Evolutionary conservation across 129 eudicot species (phyloP).

Genomic region (Centella asiatica): DNA sequence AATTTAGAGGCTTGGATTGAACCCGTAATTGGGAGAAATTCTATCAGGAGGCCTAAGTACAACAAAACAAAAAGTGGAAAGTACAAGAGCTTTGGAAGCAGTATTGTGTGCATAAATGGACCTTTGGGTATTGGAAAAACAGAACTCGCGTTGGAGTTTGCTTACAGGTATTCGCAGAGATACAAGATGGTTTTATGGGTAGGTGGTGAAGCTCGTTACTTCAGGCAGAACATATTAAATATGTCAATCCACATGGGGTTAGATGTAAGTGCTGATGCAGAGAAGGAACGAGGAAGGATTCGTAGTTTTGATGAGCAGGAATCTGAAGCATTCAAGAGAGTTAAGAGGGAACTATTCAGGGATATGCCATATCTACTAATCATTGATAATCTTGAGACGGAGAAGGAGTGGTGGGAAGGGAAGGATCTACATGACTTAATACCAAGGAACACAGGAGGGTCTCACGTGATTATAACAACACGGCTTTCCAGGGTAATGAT

Average conservation of each 20-base stretch:
- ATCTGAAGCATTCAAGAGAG: conserved; percentile 81
- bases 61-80: conserved; percentile 72
- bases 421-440: conserved; percentile 79
- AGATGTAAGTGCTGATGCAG: conserved; percentile 84
- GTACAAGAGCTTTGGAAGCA: conserved; percentile 43
- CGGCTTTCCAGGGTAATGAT: conserved; percentile 64
- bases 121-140: conserved; percentile 80
- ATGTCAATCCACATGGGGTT: conserved; percentile 58
- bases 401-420: conserved; percentile 97
- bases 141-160: conserved; percentile 82
- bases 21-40: conserved; percentile 48
- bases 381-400: conserved; percentile 74
- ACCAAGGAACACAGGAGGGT: conserved; percentile 75
- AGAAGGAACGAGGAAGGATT: conserved; percentile 85
- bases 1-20: conserved; percentile 67
- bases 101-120: conserved; percentile 70
- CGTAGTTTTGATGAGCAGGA: conserved; percentile 87
- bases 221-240: conserved; percentile 73
- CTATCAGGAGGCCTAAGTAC: conserved; percentile 49
- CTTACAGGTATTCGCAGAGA: conserved; percentile 58
- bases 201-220: conserved; percentile 74
- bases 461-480: conserved; percentile 81
- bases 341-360: conserved; percentile 68
- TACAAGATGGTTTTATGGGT: conserved; percentile 94
- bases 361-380: conserved; percentile 79